Evolutionary conservation across 2,329 filamentous ascomycete species (phyloP).

Genomic region (Pezizomycotina sp.): DNA sequence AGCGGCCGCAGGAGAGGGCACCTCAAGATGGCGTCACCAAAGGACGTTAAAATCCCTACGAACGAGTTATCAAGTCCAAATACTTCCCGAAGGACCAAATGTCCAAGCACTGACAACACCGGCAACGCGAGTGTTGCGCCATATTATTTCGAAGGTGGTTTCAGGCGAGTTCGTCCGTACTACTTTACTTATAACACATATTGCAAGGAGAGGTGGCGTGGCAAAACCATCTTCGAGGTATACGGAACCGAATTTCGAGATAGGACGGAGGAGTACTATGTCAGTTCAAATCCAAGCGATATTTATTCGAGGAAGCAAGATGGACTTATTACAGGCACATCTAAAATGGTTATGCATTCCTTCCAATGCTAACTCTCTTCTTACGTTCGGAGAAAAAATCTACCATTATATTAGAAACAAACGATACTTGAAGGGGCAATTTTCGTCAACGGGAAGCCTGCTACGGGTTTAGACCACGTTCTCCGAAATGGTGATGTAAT

Average conservation of each 20-base stretch:
- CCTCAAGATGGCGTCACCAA: neutral
- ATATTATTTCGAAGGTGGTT: constrained; percentile 67
- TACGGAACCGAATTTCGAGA: constrained; percentile 88
- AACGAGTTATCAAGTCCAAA: neutral
- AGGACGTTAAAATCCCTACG: neutral
- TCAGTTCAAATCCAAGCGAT: constrained; percentile 29
- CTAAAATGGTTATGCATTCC: no score
- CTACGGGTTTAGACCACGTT: constrained; percentile 47
- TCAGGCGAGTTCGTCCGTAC: constrained; percentile 73
- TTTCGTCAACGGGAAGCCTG: constrained; percentile 57
- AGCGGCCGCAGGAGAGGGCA: no score
- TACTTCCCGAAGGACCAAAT: no score
- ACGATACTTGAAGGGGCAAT: constrained; percentile 71
- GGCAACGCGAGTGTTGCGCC: constrained; percentile 31
- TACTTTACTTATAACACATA: constrained; percentile 88
- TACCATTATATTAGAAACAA: constrained; percentile 35
- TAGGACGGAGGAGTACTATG: constrained; percentile 71
- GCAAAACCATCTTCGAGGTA: constrained; percentile 63
- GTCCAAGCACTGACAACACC: constrained; percentile 41
- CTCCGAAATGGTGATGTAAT: constrained; percentile 82
- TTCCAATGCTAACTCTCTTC: neutral
- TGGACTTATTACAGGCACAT: constrained; percentile 1
- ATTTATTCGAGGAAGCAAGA: neutral
- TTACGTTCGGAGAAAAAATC: neutral
- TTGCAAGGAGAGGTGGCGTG: constrained; percentile 88